Evolutionary conservation across 2,329 filamentous ascomycete species (phyloP).

Genomic region (Hirsutella minnesotensis): DNA sequence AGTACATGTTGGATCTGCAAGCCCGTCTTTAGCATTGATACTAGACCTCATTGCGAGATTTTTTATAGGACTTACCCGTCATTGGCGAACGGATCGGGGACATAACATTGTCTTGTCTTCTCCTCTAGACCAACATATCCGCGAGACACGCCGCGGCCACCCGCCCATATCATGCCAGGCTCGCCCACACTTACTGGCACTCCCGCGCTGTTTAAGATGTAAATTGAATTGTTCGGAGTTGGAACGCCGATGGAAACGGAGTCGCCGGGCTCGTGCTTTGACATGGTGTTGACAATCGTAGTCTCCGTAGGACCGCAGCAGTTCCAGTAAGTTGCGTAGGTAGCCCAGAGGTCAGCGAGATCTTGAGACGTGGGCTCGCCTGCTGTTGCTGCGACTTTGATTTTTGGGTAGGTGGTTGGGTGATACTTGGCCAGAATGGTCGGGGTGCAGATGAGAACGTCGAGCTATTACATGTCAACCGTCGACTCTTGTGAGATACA

Average conservation of each 20-base stretch:
- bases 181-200: slow-evolving; percentile 32
- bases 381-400: slow-evolving; percentile 41
- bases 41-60: neutral
- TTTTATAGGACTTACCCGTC: slow-evolving; percentile 30
- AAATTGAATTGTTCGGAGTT: slow-evolving; percentile 44
- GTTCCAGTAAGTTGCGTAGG: slow-evolving; percentile 38
- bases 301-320: slow-evolving; percentile 49
- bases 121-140: slow-evolving; percentile 43
- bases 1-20: slow-evolving; percentile 39
- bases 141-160: slow-evolving; percentile 40
- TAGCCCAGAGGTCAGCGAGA: slow-evolving; percentile 45
- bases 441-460: slow-evolving; percentile 43
- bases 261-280: slow-evolving; percentile 32
- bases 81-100: slow-evolving; percentile 35
- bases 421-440: slow-evolving; percentile 40
- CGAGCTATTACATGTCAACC: too few relatives aligned
- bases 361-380: slow-evolving; percentile 34
- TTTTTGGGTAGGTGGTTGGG: slow-evolving; percentile 33
- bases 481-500: too few relatives aligned
- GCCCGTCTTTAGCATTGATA: slow-evolving; percentile 5
- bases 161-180: slow-evolving; percentile 44
- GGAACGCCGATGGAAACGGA: slow-evolving; percentile 41
- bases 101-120: slow-evolving; percentile 37
- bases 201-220: slow-evolving; percentile 36
- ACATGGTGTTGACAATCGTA: slow-evolving; percentile 47